Base-by-base conservation (phyloP, 495 filamentous ascomycete genomes). In the Penicillium cinerascens region DNA sequence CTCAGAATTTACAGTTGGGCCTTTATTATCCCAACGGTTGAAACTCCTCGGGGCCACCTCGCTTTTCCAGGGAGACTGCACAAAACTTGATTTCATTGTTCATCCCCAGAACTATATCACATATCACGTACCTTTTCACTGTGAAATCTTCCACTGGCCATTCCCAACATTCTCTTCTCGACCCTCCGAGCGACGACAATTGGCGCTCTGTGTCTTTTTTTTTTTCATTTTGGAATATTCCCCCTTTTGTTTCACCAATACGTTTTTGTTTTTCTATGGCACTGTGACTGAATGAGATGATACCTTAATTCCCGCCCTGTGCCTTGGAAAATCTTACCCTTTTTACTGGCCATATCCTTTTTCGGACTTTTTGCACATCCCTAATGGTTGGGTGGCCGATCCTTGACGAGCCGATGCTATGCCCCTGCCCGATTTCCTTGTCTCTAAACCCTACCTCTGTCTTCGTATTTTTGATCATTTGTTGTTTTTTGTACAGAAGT, bases 401-500 rank as follows among this genome's bases (percentile, higher is more conserved):
- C 48, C 59, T 55, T 65, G 51, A 70, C 60, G 61, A 68, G 52
- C 52, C 35, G 46, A 61, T 37, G 59, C 53, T 48, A 63, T 42
- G 64, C 26, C 54, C 38, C 47, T 55, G 37, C 50, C 58, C 59
- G 29, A 13, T 47, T 49, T 59, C 49, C 39, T 20, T 47, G 10
- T 33, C 11, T 15, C 11, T 33, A n/a, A n/a, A n/a, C 29, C 10
- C 3, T 33, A 33, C 9, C 29, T 33, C 40, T 37, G 33, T 57
- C 45, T 36, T 59, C 15, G 42, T 54, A 17, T 50, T 45, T 17
- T 22, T 62, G 47, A 47, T 40, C 50, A 39, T 59, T 41, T 55
- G 10, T 60, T 22, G 44, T 51, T 58, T 52, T 66, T 49, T 74
- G 68, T 73, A 74, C 69, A 74, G 60, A 65, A 66, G 65, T 68